A percentile compares a stretch with the other conserved stretches of the same genome.
Conservation (phyloP, 306 rosid species). For the Macrotyloma uniflorum region DNA sequence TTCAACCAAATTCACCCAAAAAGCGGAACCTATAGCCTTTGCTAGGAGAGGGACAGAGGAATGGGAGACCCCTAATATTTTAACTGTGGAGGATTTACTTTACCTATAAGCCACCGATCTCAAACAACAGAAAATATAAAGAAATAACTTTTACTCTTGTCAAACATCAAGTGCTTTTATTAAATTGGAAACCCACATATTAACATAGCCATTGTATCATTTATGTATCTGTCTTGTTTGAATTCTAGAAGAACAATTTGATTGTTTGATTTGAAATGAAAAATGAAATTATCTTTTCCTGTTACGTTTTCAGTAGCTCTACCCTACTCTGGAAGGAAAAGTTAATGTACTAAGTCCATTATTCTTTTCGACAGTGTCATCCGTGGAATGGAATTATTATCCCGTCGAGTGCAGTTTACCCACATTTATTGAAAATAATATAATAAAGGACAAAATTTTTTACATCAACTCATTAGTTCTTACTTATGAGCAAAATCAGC, state of each 20-base stretch:
- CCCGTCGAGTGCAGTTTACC: no score
- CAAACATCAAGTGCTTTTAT: slow-evolving; percentile 23
- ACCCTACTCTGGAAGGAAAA: not conserved
- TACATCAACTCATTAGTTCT: no score
- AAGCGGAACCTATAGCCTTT: not conserved
- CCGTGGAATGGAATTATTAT: no score
- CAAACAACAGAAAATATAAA: slow-evolving; percentile 15
- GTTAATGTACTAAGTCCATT: not conserved
- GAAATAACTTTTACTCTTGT: slow-evolving; percentile 2
- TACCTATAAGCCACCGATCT: slow-evolving; percentile 13
- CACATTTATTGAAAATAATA: no score
- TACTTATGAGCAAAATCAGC: no score
- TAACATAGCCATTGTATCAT: not conserved
- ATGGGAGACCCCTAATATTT: not conserved
- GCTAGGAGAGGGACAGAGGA: not conserved
- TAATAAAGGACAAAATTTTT: no score
- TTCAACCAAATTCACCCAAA: slow-evolving; percentile 22
- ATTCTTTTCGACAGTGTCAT: no score
- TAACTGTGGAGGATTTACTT: slow-evolving; percentile 12
- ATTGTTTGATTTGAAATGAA: not conserved
- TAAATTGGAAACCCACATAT: not conserved
- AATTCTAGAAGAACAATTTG: slow-evolving; percentile 8
- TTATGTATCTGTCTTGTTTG: not conserved
- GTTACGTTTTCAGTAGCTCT: not conserved
- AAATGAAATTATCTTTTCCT: not conserved